Base-by-base conservation (phyloP, 345 rosid species). In the Citrus reticulata region DNA sequence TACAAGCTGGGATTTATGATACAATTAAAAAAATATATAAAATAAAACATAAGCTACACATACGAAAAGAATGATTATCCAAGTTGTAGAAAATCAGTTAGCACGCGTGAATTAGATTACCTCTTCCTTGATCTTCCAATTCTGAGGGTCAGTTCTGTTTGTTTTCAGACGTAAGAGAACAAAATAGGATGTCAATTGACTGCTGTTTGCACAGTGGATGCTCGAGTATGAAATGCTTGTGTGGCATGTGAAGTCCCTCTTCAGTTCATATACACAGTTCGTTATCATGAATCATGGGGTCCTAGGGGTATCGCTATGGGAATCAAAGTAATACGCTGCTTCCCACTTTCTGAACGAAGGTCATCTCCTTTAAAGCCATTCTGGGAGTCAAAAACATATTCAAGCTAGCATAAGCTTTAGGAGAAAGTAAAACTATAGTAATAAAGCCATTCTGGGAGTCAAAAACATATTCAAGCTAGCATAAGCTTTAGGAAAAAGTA, bases 261-360 rank as follows among this genome's bases (percentile, higher is more conserved):
- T 34, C 63, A 72, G 29, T 55, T 9, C 63, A 54, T 49, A 30
- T 32, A 51, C 46, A 72, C 2, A 6, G 62, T 25, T 25, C 20
- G 27, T 7, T 83, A 80, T 86, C 84, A 86, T 79, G 86, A 85
- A 82, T 83, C 85, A 80, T 86, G 91, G 72, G 88, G 67, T 79
- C 85, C 87, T 83, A 79, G 86, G 81, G 81, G 84, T 78, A 81
- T 83, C 77, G 82, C 80, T 67, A 59, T 73, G n/a, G 76, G 76
- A 59, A 73, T 42, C 29, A 73, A 14, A n/a, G 83, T 29, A 79
- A 83, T 78, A 55, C 82, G 68, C 58, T 61, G 89, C 88, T 84
- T 86, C 75, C 85, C 91, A 80, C 87, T 86, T 77, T 88, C 90
- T 74, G 83, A 59, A 20, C 86, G 87, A 65, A 89, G 83, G 78